Percentiles rank a stretch among this genome's conserved stretches.
Evolutionary conservation across 2,329 filamentous ascomycete species (phyloP).

Genomic region (Daldinia sp.): DNA sequence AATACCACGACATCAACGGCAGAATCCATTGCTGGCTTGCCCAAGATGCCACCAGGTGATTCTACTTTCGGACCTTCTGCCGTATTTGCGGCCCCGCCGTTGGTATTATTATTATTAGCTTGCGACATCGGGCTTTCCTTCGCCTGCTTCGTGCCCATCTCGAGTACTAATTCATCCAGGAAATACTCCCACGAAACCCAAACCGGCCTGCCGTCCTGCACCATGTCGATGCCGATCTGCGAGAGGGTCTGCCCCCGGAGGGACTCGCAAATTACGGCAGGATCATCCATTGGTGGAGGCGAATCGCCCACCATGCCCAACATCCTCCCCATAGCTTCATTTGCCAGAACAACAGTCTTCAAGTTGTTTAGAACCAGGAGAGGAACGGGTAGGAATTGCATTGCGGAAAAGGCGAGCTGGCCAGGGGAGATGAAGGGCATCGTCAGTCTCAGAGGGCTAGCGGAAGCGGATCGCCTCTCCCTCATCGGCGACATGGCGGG

Average conservation of each 20-base stretch:
- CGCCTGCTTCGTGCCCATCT: slow-evolving; percentile 53
- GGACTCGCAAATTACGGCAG: slow-evolving; percentile 65
- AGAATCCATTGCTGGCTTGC: slow-evolving; percentile 65
- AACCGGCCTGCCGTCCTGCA: slow-evolving; percentile 73
- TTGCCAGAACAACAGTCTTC: slow-evolving; percentile 79
- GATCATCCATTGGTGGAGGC: slow-evolving; percentile 55
- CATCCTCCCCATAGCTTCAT: slow-evolving; percentile 79
- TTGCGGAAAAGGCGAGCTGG: slow-evolving; percentile 72
- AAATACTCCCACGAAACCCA: slow-evolving; percentile 72
- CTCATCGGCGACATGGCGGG: slow-evolving; percentile 22
- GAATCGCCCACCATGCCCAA: slow-evolving; percentile 68
- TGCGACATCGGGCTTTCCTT: slow-evolving; percentile 27
- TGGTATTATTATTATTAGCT: slow-evolving; percentile 36
- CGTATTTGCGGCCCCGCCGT: slow-evolving; percentile 56
- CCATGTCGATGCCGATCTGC: slow-evolving; percentile 78
- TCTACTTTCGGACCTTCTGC: slow-evolving; percentile 50
- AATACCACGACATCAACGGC: slow-evolving; percentile 76
- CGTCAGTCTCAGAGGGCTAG: slow-evolving; percentile 54
- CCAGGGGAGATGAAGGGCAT: slow-evolving; percentile 64
- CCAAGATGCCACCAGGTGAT: slow-evolving; percentile 47
- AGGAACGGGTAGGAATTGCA: slow-evolving; percentile 81
- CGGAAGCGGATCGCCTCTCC: slow-evolving; percentile 47
- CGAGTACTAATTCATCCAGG: slow-evolving; percentile 64
- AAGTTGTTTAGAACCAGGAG: slow-evolving; percentile 74
- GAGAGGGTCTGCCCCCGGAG: slow-evolving; percentile 75